phyloP scores from a whole-genome alignment of 495 filamentous ascomycete species.

The Penicillium daleae region DNA sequence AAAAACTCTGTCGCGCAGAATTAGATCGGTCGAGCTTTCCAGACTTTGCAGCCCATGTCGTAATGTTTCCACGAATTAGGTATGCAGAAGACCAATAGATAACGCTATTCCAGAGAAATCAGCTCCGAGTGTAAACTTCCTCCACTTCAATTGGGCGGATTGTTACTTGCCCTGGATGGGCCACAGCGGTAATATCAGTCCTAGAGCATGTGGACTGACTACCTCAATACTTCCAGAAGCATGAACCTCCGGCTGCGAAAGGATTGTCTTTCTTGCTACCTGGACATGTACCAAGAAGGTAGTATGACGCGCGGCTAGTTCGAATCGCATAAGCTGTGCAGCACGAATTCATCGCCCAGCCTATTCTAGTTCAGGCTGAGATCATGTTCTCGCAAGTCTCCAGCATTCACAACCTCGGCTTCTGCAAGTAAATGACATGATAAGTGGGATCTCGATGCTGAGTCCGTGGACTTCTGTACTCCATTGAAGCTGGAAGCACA shows the following conservation, averaged over 20 bases:
- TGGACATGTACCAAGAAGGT: constrained; percentile 28
- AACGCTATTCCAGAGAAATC: background rate
- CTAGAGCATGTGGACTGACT: constrained; percentile 11
- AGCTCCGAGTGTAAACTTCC: background rate
- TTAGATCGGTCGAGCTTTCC: background rate
- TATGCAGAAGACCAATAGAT: background rate
- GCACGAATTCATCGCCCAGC: constrained; percentile 16
- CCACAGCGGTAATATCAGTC: constrained; percentile 24
- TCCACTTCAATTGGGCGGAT: background rate
- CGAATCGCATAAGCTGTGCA: constrained; percentile 19
- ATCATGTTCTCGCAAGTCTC: constrained; percentile 12
- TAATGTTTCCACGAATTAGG: too few species aligned
- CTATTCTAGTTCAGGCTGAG: constrained; percentile 23
- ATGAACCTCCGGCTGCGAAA: background rate
- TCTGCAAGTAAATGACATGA: background rate
- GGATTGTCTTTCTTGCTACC: constrained; percentile 16
- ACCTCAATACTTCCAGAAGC: background rate
- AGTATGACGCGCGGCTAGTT: constrained; percentile 34
- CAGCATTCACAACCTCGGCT: constrained; percentile 2
- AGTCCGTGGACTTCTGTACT: constrained; percentile 20
- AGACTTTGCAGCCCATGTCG: background rate
- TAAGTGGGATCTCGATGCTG: background rate
- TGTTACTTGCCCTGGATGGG: constrained; percentile 3
- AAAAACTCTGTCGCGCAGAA: too few species aligned
- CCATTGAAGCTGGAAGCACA: constrained; percentile 18